Evolutionary conservation across 2,329 filamentous ascomycete genomes (phyloP).

Genomic region (Pseudogymnoascus sp.): DNA sequence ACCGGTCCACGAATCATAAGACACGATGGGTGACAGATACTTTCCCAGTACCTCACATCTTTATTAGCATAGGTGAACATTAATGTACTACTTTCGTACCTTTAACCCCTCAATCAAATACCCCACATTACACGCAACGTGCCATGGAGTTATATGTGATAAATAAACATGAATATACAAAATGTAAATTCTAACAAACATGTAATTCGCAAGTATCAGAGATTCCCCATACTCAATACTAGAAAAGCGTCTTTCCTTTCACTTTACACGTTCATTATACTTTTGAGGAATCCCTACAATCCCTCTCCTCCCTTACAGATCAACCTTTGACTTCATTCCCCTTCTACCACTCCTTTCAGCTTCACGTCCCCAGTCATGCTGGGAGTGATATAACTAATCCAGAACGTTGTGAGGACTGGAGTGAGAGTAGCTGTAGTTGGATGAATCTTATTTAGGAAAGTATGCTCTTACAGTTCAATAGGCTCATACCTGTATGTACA

Average conservation of each 20-base stretch:
- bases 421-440: not conserved
- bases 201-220: not conserved
- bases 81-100: not conserved
- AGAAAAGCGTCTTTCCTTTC: not conserved
- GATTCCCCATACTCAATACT: not conserved
- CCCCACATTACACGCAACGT: not conserved
- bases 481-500: not conserved
- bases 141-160: not conserved
- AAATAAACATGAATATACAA: not conserved
- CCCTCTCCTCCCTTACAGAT: not conserved
- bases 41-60: not conserved
- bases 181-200: not conserved
- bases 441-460: not conserved
- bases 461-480: not conserved
- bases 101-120: not conserved
- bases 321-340: not conserved
- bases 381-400: not conserved
- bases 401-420: not conserved
- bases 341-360: not conserved
- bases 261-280: not conserved
- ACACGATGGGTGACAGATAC: not conserved
- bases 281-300: not conserved
- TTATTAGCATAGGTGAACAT: not conserved
- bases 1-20: not conserved
- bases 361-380: no score